Evolutionary conservation across 208 protist genomes (phyloP), one percentile per base, ranked within the genome.

Genomic region (Porcisia deanei): DNA sequence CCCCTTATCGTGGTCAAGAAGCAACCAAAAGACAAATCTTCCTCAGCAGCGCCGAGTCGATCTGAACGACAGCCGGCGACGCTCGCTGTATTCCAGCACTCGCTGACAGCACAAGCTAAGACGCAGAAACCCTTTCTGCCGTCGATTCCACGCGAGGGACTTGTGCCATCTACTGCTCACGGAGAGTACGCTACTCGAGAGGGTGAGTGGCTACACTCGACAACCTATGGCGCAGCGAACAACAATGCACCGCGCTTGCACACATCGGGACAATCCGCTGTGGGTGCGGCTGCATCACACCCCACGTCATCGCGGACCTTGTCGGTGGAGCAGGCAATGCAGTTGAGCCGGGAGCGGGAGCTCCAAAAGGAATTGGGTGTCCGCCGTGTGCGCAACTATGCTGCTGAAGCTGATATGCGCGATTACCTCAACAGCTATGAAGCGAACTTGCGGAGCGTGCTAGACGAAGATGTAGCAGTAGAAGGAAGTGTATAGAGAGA

Each of bases 391-490:
- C 76, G 70, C 52, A 77, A 81, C 68, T 88, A 77, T 64, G 81
- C 80, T 4, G 69, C 77, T 8, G 80, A 88, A 65, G 66, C 61
- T 12, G 84, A 88, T 66, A 82, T 77, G 61, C 71, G 58, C 16
- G 60, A 81, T 22, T 88, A 85, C 72, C 65, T 88, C 39, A 52
- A 63, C 25, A 60, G 63, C 63, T 78, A 63, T 69, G 75, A 74
- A 58, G 25, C 45, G 20, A 79, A 79, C 45, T 67, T 75, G 69
- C 74, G 64, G 64, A 72, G 69, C 45, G 43, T 79, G 30, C 18
- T 75, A n/a, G 67, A 30, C 8, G 74, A 79, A 2, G 66, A 71
- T 25, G 47, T 37, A 20, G 63, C 41, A 34, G 8, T 49, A 41
- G 66, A 37, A n/a, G 41, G 25, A 14, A 12, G 47, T 37, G 3